Conservation (phyloP, 2,329 filamentous ascomycete species). For the Pseudofabraea citricarpa region DNA sequence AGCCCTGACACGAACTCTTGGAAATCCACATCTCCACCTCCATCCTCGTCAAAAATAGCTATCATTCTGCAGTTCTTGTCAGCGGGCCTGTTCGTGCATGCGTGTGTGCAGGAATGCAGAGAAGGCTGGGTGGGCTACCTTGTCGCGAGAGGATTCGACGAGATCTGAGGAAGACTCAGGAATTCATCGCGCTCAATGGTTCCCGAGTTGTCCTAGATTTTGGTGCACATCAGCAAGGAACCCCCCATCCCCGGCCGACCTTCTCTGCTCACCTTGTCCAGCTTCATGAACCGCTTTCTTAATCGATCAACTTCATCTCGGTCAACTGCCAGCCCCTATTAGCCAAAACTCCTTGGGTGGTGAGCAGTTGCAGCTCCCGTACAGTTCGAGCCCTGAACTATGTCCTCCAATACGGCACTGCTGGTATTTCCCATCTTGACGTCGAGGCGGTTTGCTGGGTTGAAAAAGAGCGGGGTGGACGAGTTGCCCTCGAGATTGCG, state of each 20-base stretch:
- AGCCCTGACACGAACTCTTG: conserved; percentile 97
- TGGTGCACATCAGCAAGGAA: conserved; percentile 3
- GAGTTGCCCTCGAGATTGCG: too few species aligned
- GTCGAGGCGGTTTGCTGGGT: too few species aligned
- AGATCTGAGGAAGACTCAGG: conserved; percentile 93
- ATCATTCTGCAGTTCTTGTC: conserved; percentile 81
- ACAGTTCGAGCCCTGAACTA: conserved; percentile 97
- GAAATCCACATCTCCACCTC: conserved; percentile 96
- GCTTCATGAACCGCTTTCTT: conserved; percentile 97
- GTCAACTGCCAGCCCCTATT: conserved; percentile 61
- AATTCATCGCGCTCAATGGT: conserved; percentile 99
- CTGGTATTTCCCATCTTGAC: conserved; percentile 62
- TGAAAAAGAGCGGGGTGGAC: too few species aligned
- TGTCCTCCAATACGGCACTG: conserved; percentile 82
- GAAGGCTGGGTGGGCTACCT: conserved; percentile 46
- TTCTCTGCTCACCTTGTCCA: conserved; percentile 73
- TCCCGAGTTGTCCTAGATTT: conserved; percentile 83
- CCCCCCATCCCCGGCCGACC: not conserved
- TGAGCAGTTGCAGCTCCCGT: conserved; percentile 24
- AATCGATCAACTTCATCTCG: conserved; percentile 94
- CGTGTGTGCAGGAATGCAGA: too few species aligned
- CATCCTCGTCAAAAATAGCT: conserved; percentile 98
- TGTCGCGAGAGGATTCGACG: conserved; percentile 93
- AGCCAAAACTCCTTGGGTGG: conserved; percentile 6
- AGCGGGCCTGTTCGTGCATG: too few species aligned